Evolutionary conservation across 2,329 filamentous ascomycete species (phyloP).

Genomic region (Penicillium sclerotiorum): DNA sequence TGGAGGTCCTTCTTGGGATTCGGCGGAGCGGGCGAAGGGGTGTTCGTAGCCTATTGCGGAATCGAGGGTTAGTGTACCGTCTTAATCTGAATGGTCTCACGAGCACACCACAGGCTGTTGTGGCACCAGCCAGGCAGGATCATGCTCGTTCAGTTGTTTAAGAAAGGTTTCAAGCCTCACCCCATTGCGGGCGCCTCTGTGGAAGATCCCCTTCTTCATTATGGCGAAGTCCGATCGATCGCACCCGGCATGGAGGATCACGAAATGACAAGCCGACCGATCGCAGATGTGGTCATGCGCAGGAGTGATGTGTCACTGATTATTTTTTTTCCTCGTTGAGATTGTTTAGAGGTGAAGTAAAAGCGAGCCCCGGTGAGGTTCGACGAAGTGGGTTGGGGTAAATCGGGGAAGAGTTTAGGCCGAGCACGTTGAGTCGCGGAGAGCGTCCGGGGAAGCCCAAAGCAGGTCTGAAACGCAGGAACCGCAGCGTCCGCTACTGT

Average conservation of each 20-base stretch:
- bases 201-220: conserved; percentile 43
- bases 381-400: conserved; percentile 17
- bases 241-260: conserved; percentile 23
- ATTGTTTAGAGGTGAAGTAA: conserved; percentile 11
- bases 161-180: conserved; percentile 28
- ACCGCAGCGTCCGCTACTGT: conserved; percentile 6
- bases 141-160: conserved; percentile 14
- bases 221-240: conserved; percentile 24
- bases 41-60: conserved; percentile 48
- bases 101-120: conserved; percentile 16
- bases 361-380: not conserved
- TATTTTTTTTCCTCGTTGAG: too few relatives aligned
- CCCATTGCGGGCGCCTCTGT: conserved; percentile 41
- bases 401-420: conserved; percentile 16
- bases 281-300: not conserved
- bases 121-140: conserved; percentile 16
- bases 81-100: conserved; percentile 16
- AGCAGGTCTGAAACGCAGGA: conserved; percentile 16
- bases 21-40: conserved; percentile 48
- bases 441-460: conserved; percentile 23
- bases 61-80: conserved; percentile 20
- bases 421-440: conserved; percentile 19
- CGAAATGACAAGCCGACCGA: conserved; percentile 3
- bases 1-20: conserved; percentile 63
- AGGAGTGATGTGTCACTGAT: conserved; percentile 23